Evolutionary conservation across 495 filamentous ascomycete genomes (phyloP).

Genomic region (Lichenothelia convexa): DNA sequence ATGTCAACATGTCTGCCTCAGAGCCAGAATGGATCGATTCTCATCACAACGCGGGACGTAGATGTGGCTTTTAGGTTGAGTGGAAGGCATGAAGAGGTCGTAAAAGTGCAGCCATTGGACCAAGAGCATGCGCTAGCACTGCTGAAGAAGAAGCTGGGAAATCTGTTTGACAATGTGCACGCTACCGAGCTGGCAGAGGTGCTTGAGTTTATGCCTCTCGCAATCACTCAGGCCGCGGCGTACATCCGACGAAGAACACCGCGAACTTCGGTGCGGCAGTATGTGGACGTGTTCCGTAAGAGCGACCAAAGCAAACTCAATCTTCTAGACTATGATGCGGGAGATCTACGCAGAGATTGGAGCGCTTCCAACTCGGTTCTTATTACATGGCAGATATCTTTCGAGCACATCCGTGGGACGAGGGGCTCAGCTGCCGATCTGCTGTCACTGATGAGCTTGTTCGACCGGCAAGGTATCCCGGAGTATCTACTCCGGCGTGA

Average conservation of each 20-base stretch:
- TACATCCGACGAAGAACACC: conserved; percentile 10
- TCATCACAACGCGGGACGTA: neutral
- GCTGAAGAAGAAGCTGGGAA: neutral
- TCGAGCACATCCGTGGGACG: conserved; percentile 22
- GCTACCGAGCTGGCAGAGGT: conserved; percentile 7
- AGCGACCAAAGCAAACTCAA: conserved; percentile 15
- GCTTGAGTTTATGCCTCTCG: conserved; percentile 13
- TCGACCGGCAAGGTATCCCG: conserved; percentile 19
- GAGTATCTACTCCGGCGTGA: conserved; percentile 4
- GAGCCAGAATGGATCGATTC: neutral
- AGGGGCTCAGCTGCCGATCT: conserved; percentile 12
- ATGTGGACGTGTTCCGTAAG: conserved; percentile 21
- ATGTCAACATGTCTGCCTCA: neutral
- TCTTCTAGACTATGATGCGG: conserved; percentile 16
- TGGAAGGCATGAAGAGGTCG: neutral
- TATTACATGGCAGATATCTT: conserved; percentile 31
- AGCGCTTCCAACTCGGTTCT: conserved; percentile 19
- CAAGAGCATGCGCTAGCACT: neutral
- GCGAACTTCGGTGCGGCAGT: conserved; percentile 8
- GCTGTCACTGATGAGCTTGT: no score
- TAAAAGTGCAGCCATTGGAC: neutral
- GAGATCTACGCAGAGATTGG: conserved; percentile 18
- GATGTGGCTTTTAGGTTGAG: neutral
- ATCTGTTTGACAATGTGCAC: conserved; percentile 4
- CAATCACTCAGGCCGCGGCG: conserved; percentile 16